These are phyloP conservation scores for Colletotrichum sp. DNA, from an alignment of 2,329 filamentous ascomycete species.

Conservation along the genomic window DNA sequence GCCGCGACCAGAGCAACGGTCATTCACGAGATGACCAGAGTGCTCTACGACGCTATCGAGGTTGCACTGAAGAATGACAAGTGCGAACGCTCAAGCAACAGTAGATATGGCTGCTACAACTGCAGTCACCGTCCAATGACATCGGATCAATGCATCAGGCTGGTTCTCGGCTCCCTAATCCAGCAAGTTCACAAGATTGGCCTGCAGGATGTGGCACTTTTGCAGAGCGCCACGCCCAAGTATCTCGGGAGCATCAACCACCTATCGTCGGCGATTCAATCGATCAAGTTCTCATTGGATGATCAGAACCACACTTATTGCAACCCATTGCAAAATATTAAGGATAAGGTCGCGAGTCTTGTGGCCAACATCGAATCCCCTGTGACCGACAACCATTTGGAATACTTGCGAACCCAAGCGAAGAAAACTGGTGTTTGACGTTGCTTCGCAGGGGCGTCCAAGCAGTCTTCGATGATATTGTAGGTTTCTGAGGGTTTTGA, in stretches of 20 bases:
- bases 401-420: background rate
- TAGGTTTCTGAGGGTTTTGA: background rate
- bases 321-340: background rate
- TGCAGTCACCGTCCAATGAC: background rate
- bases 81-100: background rate
- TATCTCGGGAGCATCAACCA: background rate
- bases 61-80: background rate
- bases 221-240: background rate
- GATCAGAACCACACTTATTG: background rate
- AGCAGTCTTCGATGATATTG: background rate
- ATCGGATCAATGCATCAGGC: background rate
- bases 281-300: rapidly evolving
- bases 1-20: background rate
- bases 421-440: background rate
- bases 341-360: background rate
- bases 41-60: background rate
- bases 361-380: background rate
- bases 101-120: background rate
- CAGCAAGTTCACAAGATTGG: background rate
- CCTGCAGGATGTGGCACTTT: background rate
- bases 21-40: background rate
- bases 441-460: background rate
- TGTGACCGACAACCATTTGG: background rate
- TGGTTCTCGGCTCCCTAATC: background rate
- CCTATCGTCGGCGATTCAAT: background rate